Evolutionary conservation across 306 rosid genomes (phyloP), one percentile per base, ranked within the genome.

Genomic region (Rosa persica): DNA sequence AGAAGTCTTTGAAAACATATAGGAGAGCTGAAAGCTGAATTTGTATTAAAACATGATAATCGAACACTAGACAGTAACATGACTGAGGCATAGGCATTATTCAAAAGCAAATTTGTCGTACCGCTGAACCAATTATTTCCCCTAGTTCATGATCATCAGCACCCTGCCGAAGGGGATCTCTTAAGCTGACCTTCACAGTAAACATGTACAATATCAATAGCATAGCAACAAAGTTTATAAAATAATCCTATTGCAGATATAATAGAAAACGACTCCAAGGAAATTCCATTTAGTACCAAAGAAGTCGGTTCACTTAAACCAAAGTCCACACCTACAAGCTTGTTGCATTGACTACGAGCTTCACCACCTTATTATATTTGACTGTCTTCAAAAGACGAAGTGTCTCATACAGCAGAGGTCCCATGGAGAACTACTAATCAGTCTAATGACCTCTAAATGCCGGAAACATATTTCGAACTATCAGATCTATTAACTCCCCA

Each of bases 121-220:
- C 98, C 87, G 97, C 98, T 57, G 93, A 93, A 48, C 88, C 89
- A 40, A 90, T 95, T 76, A 95, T 86, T 86, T 89, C 89, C 76
- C 81, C 80, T 15, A 95, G 97, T 72, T 85, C 93, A 4, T 83
- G 76, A 85, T 95, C 96, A 48, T 91, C 89, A 44, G 89, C 97
- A 65, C 97, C 97, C 0, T 40, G 20, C 58, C 96, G 91, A 77
- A 95, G 81, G 55, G 98, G 98, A 83, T 92, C 98, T 81, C 97
- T 92, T 87, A 95, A 87, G 87, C 97, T 91, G 81, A 92, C 91
- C 98, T 95, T 86, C 72, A 85, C 79, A 66, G 34, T 44, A 34
- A 61, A 27, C 19, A 39, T 62, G 48, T 65, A 27, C 39, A 15
- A 57, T 15, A 38, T 23, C 5, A 73, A 38, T 39, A n/a, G 40